These are phyloP conservation scores for Urtica urens DNA, from an alignment of 306 rosid genomes.

Conservation along the genomic window DNA sequence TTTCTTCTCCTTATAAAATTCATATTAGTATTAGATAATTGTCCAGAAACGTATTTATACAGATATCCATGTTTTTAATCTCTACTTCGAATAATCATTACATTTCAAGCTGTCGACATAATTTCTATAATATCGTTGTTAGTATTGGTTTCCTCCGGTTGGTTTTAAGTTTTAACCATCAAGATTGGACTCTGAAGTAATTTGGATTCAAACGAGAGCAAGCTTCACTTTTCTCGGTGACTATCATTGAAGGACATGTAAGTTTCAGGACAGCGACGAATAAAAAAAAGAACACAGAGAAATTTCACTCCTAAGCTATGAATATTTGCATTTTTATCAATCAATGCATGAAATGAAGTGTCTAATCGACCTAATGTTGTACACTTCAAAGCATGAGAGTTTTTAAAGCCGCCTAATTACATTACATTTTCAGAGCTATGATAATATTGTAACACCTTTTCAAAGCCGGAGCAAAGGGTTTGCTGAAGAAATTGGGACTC, in stretches of 20 bases:
- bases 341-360: not conserved
- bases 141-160: too few species aligned
- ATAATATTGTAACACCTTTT: not conserved
- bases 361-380: not conserved
- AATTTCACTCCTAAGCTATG: not conserved
- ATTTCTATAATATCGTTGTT: too few species aligned
- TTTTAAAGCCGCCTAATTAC: slow-evolving; percentile 8
- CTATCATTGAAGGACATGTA: too few species aligned
- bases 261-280: too few species aligned
- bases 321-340: not conserved
- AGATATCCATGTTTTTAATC: too few species aligned
- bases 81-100: too few species aligned
- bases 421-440: slow-evolving; percentile 2
- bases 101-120: too few species aligned
- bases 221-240: not conserved
- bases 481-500: slow-evolving; percentile 6
- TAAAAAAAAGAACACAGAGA: not conserved
- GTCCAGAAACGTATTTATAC: too few species aligned
- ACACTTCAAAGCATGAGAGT: not conserved
- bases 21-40: too few species aligned
- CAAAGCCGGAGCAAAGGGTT: slow-evolving; percentile 9
- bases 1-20: too few species aligned
- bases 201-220: not conserved
- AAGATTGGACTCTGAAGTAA: too few species aligned
- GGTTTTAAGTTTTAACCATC: too few species aligned